Percentiles rank a stretch among this genome's conserved stretches.
Evolutionary conservation across 306 rosid genomes (phyloP).

Genomic region (Lupinus albus): DNA sequence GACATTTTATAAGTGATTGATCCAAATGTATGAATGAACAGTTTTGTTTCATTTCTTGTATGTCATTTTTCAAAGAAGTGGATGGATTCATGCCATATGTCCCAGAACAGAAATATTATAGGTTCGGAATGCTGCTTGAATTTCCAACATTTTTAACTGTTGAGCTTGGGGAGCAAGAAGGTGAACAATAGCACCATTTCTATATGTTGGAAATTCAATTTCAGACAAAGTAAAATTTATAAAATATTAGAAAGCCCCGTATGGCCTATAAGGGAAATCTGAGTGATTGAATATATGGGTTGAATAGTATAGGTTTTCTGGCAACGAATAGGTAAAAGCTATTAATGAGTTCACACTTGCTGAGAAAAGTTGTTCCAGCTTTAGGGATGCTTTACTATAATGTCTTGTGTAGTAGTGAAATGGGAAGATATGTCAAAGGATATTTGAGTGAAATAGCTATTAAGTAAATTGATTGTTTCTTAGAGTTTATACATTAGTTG

Average conservation of each 20-base stretch:
- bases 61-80: too few species aligned
- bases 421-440: background rate
- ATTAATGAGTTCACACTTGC: background rate
- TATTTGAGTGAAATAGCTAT: background rate
- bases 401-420: background rate
- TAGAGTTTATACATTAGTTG: background rate
- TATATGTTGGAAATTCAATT: background rate
- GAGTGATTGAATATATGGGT: background rate
- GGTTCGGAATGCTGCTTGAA: too few species aligned
- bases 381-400: background rate
- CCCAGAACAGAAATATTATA: too few species aligned
- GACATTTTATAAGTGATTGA: constrained; percentile 8
- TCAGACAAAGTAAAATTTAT: background rate
- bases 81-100: too few species aligned
- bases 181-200: background rate
- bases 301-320: background rate
- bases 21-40: background rate
- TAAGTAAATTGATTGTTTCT: background rate
- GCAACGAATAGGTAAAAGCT: background rate
- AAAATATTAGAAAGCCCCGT: background rate
- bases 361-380: background rate
- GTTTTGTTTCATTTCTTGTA: background rate
- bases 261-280: background rate
- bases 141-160: background rate
- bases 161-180: background rate